Evolutionary conservation across 2,329 filamentous ascomycete species (phyloP), one percentile per base, ranked within the genome.

Genomic region (Hypoxylon sp.): DNA sequence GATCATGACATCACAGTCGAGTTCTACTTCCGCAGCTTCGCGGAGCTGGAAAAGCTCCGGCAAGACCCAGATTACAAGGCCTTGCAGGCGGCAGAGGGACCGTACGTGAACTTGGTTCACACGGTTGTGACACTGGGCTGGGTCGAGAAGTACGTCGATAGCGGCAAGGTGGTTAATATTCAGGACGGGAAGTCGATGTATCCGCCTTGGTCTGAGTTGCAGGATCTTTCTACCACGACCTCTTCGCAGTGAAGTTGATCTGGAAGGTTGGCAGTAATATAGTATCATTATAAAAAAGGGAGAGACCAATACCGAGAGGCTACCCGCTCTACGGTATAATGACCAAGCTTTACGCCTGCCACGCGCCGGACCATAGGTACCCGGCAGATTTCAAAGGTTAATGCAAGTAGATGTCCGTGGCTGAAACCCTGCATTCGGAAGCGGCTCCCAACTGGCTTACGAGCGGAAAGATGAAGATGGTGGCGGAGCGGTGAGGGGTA

Each of bases 11-110:
- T 60, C 49, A 63, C 49, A 28, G 53, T 55, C 2, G 53, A 67
- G 30, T 67, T 63, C 49, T 67, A 67, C 53, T 55, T 63, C 53
- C 52, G 63, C 48, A 48, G 14, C 41, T 53, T 66, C 41, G 58
- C 52, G 14, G 63, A 52, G 2, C 58, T 61, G 1, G 46, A 58
- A 30, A 51, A 45, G 7, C 23, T 58, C 14, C 36, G 36, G 2
- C 4, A 17, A 19, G 55, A 63, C 21, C 63, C 41, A 9, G 63
- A 59, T 9, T 59, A 53, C 48, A 17, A 45, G 21, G 41, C 25
- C 1, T 43, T 59, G 25, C 63, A 63, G 17, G 48, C 38, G 3
- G n/a, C n/a, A 2, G 63, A 58, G 52, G 52, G 46, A 1, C 58
- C 63, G 2, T 63, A 45, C 7, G 59, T 63, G 3, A 63, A 56